Base-by-base conservation (phyloP, 2,329 filamentous ascomycete genomes). In the Alternaria tenuissima region DNA sequence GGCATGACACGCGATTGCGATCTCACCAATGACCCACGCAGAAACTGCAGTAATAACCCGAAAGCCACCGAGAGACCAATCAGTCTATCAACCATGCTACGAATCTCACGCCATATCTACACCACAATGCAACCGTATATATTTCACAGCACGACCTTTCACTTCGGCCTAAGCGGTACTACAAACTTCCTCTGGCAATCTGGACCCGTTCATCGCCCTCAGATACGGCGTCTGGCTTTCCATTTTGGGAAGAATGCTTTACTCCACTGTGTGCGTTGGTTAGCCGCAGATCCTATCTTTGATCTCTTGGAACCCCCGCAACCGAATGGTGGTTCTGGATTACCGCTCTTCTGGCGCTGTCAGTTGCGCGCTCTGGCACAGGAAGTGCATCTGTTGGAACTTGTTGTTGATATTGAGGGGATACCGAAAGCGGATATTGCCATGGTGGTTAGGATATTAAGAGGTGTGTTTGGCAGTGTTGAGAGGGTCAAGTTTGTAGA, bases 301-400 rank as follows among this genome's bases (percentile, higher is more conserved):
- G 57, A 64, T 5, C 61, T 76, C 1, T 66, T 77, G 51, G 66
- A 72, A 28, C 70, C 72, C 0, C 69, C 70, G 22, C 5, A 65
- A 70, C 16, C 52, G 36, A 26, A 67, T 66, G 3, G 64, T 1
- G 70, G 71, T 4, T 53, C 43, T 1, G 67, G 61, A 1, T 38
- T 76, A 24, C 69, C 69, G 18, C 69, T 70, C 34, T 69, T 76
- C 30, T 77, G 74, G 74, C 69, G 74, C 28, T 74, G 71, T 28
- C 73, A 77, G 44, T 64, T 77, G 14, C 69, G 67, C 9, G 71
- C 75, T 28, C 59, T 75, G 3, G 64, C 64, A 12, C 59, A 61
- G 12, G 72, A 76, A 18, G 49, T 77, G 12, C 57, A 70, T 34
- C 61, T 77, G 0, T 39, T 52, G 36, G 66, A 64, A 0, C 63